Evolutionary conservation across 371 early-diverging fungal genomes (phyloP).

Genomic region (Mortierella sp.): DNA sequence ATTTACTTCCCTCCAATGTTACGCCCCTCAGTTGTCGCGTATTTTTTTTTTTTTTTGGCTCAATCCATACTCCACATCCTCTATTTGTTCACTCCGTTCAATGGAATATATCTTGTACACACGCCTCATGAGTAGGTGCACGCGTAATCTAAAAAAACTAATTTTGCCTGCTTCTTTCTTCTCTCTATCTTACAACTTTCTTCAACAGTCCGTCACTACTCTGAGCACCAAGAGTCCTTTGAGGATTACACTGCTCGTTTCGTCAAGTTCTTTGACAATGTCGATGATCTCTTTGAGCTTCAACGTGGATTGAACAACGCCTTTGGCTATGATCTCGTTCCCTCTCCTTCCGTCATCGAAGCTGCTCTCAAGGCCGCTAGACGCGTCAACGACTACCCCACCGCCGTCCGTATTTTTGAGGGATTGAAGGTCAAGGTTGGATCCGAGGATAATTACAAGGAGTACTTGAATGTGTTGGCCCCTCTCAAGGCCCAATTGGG

Average conservation of each 20-base stretch:
- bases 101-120: no score
- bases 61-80: no score
- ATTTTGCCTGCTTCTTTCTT: background rate
- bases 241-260: conserved; percentile 88
- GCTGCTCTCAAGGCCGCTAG: conserved; percentile 86
- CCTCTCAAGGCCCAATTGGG: conserved; percentile 92
- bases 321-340: conserved; percentile 97
- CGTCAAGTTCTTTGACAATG: conserved; percentile 90
- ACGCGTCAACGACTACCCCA: conserved; percentile 93
- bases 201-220: conserved; percentile 65
- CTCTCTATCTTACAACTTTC: background rate
- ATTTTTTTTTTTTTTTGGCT: background rate
- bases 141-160: background rate
- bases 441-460: conserved; percentile 87
- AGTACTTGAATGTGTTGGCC: conserved; percentile 90
- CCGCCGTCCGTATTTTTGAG: conserved; percentile 95
- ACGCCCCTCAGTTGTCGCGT: background rate
- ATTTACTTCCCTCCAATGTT: background rate
- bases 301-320: conserved; percentile 98
- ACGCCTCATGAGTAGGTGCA: no score
- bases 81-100: no score
- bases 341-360: conserved; percentile 88
- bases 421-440: conserved; percentile 93
- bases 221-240: conserved; percentile 81
- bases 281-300: conserved; percentile 96